Conservation (phyloP, 768 basidiomycete species). For the Suillus hirtellus region DNA sequence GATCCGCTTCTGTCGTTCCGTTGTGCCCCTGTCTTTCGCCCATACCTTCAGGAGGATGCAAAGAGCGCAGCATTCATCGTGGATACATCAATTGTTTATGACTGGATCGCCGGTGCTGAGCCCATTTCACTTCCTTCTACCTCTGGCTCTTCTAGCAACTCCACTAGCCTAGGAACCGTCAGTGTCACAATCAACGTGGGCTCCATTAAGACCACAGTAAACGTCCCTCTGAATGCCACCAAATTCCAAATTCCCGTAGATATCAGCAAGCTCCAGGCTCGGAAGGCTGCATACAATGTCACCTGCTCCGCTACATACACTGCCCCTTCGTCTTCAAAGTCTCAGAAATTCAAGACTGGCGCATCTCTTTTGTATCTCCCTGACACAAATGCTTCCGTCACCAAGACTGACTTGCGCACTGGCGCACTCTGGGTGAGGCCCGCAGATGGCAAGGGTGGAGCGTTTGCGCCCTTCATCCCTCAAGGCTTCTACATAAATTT, state of each 20-base stretch:
- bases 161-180: slow-evolving; percentile 15
- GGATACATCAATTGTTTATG: slow-evolving; percentile 39
- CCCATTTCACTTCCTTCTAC: slow-evolving; percentile 27
- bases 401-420: slow-evolving; percentile 49
- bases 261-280: slow-evolving; percentile 30
- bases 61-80: slow-evolving; percentile 31
- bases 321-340: slow-evolving; percentile 8
- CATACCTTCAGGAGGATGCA: slow-evolving; percentile 47
- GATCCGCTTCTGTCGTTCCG: slow-evolving; percentile 45
- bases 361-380: slow-evolving; percentile 44
- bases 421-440: slow-evolving; percentile 44
- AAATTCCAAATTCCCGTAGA: slow-evolving; percentile 37
- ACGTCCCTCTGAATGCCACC: slow-evolving; percentile 40
- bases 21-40: slow-evolving; percentile 47
- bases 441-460: slow-evolving; percentile 20
- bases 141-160: slow-evolving; percentile 1
- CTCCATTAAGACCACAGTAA: slow-evolving; percentile 22
- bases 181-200: slow-evolving; percentile 35
- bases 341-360: slow-evolving; percentile 31
- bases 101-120: slow-evolving; percentile 35
- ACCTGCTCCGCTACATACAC: slow-evolving; percentile 36
- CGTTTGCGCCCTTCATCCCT: slow-evolving; percentile 51
- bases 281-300: slow-evolving; percentile 32
- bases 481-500: slow-evolving; percentile 76
- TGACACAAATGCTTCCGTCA: slow-evolving; percentile 37